A percentile compares a stretch with the other conserved stretches of the same genome.
These are phyloP conservation scores for Trichoderma semiorbis DNA, from an alignment of 2,329 filamentous ascomycete species.

Conservation along the genomic window DNA sequence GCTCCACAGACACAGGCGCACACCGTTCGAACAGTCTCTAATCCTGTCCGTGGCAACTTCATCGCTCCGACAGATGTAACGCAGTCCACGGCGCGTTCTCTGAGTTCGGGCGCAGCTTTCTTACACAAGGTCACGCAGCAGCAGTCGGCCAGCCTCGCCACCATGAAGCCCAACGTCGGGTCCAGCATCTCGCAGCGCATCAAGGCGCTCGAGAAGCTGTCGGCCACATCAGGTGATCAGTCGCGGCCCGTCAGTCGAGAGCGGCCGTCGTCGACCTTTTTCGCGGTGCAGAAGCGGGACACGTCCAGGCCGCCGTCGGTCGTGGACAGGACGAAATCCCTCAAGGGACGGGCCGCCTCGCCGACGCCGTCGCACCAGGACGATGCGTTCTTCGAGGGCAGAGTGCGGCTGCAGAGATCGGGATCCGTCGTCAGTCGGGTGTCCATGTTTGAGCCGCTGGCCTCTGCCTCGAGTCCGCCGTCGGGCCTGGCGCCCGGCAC, in stretches of 20 bases:
- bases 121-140: slow-evolving; percentile 54
- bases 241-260: slow-evolving; percentile 30
- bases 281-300: slow-evolving; percentile 55
- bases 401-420: slow-evolving; percentile 40
- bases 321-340: slow-evolving; percentile 41
- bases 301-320: slow-evolving; percentile 45
- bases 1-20: slow-evolving; percentile 26
- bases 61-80: slow-evolving; percentile 45
- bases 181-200: slow-evolving; percentile 93
- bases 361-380: slow-evolving; percentile 43
- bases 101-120: slow-evolving; percentile 56
- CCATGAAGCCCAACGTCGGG: slow-evolving; percentile 72
- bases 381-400: slow-evolving; percentile 40
- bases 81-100: slow-evolving; percentile 48
- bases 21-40: slow-evolving; percentile 47
- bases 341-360: slow-evolving; percentile 32
- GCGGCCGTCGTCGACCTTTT: slow-evolving; percentile 53
- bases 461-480: slow-evolving; percentile 5
- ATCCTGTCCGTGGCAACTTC: slow-evolving; percentile 42
- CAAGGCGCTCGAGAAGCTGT: slow-evolving; percentile 82
- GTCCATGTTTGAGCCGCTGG: slow-evolving; percentile 50
- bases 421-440: slow-evolving; percentile 54
- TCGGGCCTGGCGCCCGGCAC: slow-evolving; percentile 27
- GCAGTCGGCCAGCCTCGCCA: slow-evolving; percentile 45
- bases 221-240: slow-evolving; percentile 38